phyloP scores from a whole-genome alignment of 106 monocot genomes.

The Cymbidium sinense region DNA sequence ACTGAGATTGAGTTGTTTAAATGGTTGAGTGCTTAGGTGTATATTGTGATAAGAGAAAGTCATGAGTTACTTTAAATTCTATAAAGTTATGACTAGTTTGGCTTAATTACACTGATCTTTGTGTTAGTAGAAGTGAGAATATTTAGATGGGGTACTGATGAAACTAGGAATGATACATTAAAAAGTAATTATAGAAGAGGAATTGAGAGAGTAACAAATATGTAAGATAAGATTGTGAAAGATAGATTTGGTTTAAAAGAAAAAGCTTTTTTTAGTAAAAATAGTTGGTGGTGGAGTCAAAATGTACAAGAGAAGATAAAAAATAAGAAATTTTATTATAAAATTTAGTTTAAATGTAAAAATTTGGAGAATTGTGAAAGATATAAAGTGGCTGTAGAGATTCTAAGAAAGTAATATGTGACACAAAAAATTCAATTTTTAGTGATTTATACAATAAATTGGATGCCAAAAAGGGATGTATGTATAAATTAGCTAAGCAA shows the following conservation, averaged over 20 bases:
- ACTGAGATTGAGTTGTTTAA: neutral
- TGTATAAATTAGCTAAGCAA: no score
- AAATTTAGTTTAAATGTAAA: no score
- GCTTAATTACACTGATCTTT: neutral
- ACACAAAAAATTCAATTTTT: no score
- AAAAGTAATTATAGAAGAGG: neutral
- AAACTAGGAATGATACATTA: neutral
- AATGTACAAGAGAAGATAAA: no score
- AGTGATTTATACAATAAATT: no score
- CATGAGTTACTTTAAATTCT: neutral
- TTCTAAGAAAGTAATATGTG: no score
- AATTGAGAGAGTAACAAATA: neutral
- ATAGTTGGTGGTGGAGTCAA: no score
- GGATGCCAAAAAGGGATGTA: no score
- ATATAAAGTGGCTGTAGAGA: no score
- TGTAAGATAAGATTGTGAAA: neutral
- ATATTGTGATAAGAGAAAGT: neutral
- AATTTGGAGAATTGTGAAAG: no score
- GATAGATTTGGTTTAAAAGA: neutral
- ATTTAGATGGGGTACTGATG: neutral
- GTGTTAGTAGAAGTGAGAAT: constrained; percentile 2
- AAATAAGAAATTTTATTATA: no score
- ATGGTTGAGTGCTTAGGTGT: neutral
- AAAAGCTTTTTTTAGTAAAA: no score
- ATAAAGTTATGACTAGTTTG: neutral